A percentile compares a stretch with the other conserved stretches of the same genome.
Conservation (phyloP, 306 rosid species). For the Urtica urens region DNA sequence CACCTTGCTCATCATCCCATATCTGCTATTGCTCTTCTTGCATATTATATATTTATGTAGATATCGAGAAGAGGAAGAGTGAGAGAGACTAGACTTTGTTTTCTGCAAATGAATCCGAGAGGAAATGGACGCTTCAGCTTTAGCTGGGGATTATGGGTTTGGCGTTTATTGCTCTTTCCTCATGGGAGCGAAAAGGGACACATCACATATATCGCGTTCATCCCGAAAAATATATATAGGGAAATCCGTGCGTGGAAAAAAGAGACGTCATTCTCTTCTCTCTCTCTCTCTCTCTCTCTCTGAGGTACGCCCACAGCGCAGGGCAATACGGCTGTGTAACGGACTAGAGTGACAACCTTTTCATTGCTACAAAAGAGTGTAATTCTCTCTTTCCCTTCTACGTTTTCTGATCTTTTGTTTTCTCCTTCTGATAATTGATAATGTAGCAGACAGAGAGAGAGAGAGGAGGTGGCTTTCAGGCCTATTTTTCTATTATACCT, state of each 20-base stretch:
- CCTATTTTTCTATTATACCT: neutral
- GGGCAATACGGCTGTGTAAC: neutral
- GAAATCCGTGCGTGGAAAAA: constrained; percentile 4
- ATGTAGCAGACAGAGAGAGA: constrained; percentile 1
- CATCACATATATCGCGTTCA: constrained; percentile 9
- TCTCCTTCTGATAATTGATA: neutral
- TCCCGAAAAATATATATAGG: no score
- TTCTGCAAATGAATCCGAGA: constrained; percentile 19
- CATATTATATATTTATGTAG: neutral
- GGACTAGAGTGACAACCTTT: constrained; percentile 15
- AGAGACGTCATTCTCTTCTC: constrained; percentile 12
- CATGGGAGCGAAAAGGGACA: constrained; percentile 18
- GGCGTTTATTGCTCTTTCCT: neutral
- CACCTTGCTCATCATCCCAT: no score
- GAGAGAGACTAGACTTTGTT: constrained; percentile 55
- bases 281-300: constrained; percentile 1
- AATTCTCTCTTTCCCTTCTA: constrained; percentile 5
- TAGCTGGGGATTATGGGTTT: constrained; percentile 9
- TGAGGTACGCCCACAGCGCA: neutral
- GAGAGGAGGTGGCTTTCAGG: neutral
- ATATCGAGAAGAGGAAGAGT: constrained; percentile 10
- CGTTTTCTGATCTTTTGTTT: constrained; percentile 5
- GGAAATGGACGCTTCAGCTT: constrained; percentile 24
- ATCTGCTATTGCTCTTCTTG: no score
- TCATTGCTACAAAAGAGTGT: constrained; percentile 26